Percentiles rank a stretch among this genome's conserved stretches.
These are phyloP conservation scores for Cryomyces minteri DNA, from an alignment of 495 filamentous ascomycete species.

Conservation along the genomic window DNA sequence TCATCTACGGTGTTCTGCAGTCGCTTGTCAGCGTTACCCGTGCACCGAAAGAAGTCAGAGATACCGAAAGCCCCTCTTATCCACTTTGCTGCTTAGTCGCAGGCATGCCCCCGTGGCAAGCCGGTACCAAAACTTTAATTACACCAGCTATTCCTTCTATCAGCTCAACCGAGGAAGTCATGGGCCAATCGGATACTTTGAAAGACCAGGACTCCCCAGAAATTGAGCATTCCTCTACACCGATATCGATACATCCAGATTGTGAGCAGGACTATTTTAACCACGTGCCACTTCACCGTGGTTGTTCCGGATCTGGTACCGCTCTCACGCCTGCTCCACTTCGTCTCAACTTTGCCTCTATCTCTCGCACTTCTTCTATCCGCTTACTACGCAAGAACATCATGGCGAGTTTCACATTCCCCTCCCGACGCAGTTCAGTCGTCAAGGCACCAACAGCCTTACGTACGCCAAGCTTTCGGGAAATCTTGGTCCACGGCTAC, in stretches of 20 bases:
- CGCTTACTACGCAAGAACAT: slow-evolving; percentile 5
- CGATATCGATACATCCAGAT: not conserved
- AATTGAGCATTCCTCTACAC: not conserved
- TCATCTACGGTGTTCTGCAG: slow-evolving; percentile 56
- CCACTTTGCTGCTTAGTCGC: slow-evolving; percentile 18
- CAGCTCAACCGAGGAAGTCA: no score
- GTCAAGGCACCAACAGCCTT: not conserved
- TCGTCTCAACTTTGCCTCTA: slow-evolving; percentile 8
- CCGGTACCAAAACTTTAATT: not conserved
- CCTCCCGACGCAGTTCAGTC: slow-evolving; percentile 11
- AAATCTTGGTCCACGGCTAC: slow-evolving; percentile 19
- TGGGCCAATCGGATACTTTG: no score
- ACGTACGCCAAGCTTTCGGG: slow-evolving; percentile 14
- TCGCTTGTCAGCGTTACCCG: slow-evolving; percentile 20
- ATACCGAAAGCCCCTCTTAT: slow-evolving; percentile 15
- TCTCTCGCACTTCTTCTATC: slow-evolving; percentile 6
- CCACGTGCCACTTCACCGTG: no score
- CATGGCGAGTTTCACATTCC: slow-evolving; percentile 7
- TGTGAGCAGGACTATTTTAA: not conserved
- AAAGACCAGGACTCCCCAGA: no score
- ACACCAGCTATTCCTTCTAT: no score
- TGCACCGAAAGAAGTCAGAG: slow-evolving; percentile 21
- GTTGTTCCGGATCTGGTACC: slow-evolving; percentile 4
- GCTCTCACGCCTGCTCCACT: not conserved
- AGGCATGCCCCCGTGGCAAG: slow-evolving; percentile 12